A percentile compares a stretch with the other conserved stretches of the same genome.
Evolutionary conservation across 805 yeast species (phyloP).

Genomic region (Myxozyma geophila): DNA sequence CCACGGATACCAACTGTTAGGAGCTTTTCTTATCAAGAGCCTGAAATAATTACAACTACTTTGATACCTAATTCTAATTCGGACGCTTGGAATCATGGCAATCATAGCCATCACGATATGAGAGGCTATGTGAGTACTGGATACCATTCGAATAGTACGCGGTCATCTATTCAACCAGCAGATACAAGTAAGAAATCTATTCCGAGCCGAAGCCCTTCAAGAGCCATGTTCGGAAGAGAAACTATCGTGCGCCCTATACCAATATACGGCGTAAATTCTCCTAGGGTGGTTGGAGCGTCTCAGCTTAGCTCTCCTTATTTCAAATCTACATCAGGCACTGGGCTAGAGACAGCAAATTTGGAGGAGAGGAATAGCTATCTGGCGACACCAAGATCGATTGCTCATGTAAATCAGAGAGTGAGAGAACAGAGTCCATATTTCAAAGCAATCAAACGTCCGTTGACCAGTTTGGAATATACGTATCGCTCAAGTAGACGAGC

Average conservation of each 20-base stretch:
- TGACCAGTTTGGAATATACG: not conserved
- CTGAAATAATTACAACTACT: not conserved
- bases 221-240: conserved; percentile 5
- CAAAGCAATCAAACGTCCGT: conserved; percentile 7
- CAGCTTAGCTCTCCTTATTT: not conserved
- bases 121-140: not conserved
- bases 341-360: no score
- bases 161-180: not conserved
- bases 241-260: conserved; percentile 10
- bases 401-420: no score
- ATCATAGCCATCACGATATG: not conserved
- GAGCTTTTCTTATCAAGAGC: not conserved
- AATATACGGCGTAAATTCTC: not conserved
- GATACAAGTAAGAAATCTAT: not conserved
- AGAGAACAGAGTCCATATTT: not conserved
- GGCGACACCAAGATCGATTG: not conserved
- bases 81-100: not conserved
- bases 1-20: not conserved
- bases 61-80: not conserved
- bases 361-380: not conserved
- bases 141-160: not conserved
- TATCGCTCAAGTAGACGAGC: not conserved
- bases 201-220: conserved; percentile 1
- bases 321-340: not conserved
- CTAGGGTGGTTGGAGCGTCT: not conserved